A percentile compares a stretch with the other conserved stretches of the same genome.
Evolutionary conservation across 345 rosid genomes (phyloP).

Genomic region (Crucihimalaya himalaica): DNA sequence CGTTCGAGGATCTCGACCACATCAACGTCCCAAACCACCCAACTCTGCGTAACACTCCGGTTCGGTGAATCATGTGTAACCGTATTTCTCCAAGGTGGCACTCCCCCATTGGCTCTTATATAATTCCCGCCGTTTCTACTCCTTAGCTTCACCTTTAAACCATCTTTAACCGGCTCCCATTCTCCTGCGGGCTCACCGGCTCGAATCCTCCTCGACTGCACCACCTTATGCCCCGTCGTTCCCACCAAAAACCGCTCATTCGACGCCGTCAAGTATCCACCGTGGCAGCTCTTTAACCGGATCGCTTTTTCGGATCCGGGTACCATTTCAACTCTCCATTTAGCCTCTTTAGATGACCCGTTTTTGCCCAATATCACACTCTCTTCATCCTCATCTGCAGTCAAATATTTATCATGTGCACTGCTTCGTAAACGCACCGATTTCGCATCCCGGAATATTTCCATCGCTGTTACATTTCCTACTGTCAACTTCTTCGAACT

Average conservation of each 20-base stretch:
- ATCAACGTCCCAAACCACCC: conserved; percentile 77
- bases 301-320: conserved; percentile 51
- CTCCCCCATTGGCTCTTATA: conserved; percentile 71
- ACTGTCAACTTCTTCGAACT: not conserved
- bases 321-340: conserved; percentile 69
- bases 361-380: conserved; percentile 63
- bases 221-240: conserved; percentile 73
- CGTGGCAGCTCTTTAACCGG: conserved; percentile 70
- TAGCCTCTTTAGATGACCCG: conserved; percentile 61
- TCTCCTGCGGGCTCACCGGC: conserved; percentile 57
- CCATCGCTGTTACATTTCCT: conserved; percentile 47
- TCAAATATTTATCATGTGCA: conserved; percentile 72
- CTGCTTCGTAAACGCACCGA: conserved; percentile 61
- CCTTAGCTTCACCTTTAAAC: conserved; percentile 50
- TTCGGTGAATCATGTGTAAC: conserved; percentile 76
- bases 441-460: conserved; percentile 64
- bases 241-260: conserved; percentile 69
- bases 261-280: conserved; percentile 78
- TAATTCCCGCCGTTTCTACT: conserved; percentile 61
- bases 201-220: conserved; percentile 55
- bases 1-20: conserved; percentile 51
- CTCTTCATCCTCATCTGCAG: conserved; percentile 74
- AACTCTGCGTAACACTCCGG: conserved; percentile 57
- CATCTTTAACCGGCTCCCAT: conserved; percentile 78
- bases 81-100: conserved; percentile 84